phyloP scores from a whole-genome alignment of 805 yeast species.

The Lipomyces orientalis region DNA sequence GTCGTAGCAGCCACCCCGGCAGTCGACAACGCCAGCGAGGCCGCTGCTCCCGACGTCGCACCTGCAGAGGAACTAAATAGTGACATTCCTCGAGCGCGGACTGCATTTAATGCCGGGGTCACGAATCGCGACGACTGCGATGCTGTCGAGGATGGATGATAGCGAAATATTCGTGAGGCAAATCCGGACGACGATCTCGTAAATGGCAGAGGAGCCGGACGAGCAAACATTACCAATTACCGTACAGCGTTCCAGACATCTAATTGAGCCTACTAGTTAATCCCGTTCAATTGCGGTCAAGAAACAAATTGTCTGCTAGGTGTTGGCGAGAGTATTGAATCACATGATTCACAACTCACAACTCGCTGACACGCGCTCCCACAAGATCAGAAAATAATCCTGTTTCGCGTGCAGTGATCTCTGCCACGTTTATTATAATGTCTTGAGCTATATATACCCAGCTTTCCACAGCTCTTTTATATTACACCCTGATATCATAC shows the following conservation, averaged over 20 bases:
- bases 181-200: not conserved
- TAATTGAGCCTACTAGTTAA: not conserved
- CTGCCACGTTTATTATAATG: not conserved
- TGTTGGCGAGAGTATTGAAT: not conserved
- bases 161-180: not conserved
- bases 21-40: slow-evolving; percentile 5
- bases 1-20: not conserved
- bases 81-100: not conserved
- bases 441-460: not conserved
- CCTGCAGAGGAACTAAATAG: not conserved
- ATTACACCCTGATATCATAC: not conserved
- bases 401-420: too few relatives aligned
- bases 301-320: not conserved
- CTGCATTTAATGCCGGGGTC: not conserved
- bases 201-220: not conserved
- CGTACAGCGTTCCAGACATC: not conserved
- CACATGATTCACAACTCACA: not conserved
- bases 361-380: too few relatives aligned
- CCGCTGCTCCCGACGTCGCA: not conserved
- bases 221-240: not conserved
- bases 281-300: not conserved
- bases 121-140: not conserved
- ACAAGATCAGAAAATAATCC: too few relatives aligned
- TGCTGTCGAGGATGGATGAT: not conserved
- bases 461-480: not conserved